These are phyloP conservation scores for Emergomyces africanus DNA, from an alignment of 2,329 filamentous ascomycete genomes.

Conservation along the genomic window DNA sequence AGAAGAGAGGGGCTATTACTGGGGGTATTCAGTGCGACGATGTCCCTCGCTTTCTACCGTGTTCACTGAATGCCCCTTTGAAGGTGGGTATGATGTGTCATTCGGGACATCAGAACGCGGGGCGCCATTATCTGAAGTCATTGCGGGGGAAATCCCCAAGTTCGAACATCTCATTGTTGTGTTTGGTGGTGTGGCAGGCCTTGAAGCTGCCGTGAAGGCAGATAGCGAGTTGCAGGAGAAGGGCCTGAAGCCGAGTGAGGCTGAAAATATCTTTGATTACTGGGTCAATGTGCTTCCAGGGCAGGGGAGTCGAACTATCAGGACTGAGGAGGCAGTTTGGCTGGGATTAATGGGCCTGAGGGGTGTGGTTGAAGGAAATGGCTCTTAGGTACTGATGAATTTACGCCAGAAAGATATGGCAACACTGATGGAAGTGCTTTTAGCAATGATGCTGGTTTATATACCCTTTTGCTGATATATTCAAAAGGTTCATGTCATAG, in stretches of 20 bases:
- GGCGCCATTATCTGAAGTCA: constrained; percentile 29
- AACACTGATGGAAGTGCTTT: not conserved
- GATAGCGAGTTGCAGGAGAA: constrained; percentile 47
- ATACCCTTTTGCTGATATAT: not conserved
- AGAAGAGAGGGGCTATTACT: constrained; percentile 69
- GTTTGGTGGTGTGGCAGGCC: constrained; percentile 67
- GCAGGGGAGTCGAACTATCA: constrained; percentile 69
- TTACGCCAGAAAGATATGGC: not conserved
- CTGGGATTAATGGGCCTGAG: constrained; percentile 60
- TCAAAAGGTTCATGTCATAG: not conserved
- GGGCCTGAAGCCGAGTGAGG: constrained; percentile 51
- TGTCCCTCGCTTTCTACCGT: constrained; percentile 55
- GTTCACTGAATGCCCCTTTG: constrained; percentile 63
- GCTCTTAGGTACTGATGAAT: not conserved
- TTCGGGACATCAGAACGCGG: constrained; percentile 77
- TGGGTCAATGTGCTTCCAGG: constrained; percentile 73
- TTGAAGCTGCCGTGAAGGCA: constrained; percentile 60
- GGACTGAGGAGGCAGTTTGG: constrained; percentile 73
- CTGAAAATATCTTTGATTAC: constrained; percentile 63
- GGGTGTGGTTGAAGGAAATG: constrained; percentile 33
- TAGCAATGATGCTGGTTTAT: not conserved
- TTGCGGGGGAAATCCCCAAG: constrained; percentile 33
- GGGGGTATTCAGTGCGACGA: constrained; percentile 64
- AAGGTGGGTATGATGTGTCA: constrained; percentile 68
- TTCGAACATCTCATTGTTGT: constrained; percentile 59